Percentiles rank a stretch among this genome's conserved stretches.
Evolutionary conservation across 768 basidiomycete species (phyloP).

Genomic region (Kwoniella pini): DNA sequence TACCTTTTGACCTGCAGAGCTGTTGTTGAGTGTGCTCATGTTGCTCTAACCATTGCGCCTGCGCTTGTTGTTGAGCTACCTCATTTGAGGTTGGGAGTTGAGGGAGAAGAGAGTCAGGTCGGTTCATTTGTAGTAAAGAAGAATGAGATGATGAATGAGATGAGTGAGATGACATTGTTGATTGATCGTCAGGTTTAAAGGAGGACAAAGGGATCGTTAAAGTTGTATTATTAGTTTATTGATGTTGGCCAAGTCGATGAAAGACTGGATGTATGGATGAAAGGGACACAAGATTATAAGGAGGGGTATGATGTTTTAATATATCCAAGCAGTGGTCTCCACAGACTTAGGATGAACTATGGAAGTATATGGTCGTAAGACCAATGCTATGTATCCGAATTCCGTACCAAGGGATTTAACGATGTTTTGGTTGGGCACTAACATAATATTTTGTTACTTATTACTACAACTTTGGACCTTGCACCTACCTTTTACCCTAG

Average conservation of each 20-base stretch:
- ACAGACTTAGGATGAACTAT: not conserved
- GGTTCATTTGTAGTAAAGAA: constrained; percentile 24
- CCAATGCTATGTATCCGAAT: constrained; percentile 1
- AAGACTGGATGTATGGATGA: not conserved
- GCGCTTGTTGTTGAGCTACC: constrained; percentile 1
- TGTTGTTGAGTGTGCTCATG: constrained; percentile 19
- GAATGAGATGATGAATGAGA: constrained; percentile 20
- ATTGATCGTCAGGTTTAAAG: not conserved
- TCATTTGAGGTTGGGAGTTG: constrained; percentile 3
- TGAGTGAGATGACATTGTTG: constrained; percentile 8
- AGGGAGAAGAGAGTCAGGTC: constrained; percentile 19
- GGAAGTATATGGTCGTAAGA: constrained; percentile 1
- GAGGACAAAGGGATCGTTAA: too few species aligned
- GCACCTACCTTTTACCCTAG: constrained; percentile 1
- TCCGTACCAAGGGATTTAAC: not conserved
- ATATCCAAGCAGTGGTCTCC: not conserved
- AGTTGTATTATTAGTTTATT: not conserved
- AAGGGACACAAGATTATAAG: not conserved
- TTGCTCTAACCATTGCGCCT: constrained; percentile 22
- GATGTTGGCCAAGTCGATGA: not conserved
- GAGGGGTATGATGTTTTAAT: not conserved
- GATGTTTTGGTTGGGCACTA: constrained; percentile 2
- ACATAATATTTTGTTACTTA: not conserved
- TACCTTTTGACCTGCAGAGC: constrained; percentile 16
- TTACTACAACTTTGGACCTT: not conserved